These are phyloP conservation scores for Terana coerulea DNA, from an alignment of 768 basidiomycete species.

Conservation along the genomic window DNA sequence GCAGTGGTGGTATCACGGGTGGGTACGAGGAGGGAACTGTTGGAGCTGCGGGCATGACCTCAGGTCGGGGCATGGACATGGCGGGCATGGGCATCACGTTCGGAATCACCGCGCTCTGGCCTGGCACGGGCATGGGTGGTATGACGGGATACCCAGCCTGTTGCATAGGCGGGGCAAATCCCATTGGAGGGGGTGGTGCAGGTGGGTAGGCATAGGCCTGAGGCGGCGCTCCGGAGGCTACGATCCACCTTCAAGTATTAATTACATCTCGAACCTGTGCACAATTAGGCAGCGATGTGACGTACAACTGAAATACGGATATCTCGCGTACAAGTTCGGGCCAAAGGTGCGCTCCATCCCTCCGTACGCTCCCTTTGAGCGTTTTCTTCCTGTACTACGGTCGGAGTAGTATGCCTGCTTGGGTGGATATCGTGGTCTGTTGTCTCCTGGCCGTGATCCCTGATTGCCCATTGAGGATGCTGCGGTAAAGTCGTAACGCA, in stretches of 20 bases:
- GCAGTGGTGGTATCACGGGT: not conserved
- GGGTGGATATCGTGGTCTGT: not conserved
- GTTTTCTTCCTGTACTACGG: not conserved
- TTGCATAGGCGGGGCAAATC: not conserved
- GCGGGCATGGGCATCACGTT: not conserved
- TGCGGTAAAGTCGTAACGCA: too few species aligned
- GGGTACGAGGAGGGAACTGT: not conserved
- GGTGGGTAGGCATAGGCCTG: not conserved
- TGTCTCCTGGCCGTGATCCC: not conserved
- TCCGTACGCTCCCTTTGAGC: not conserved
- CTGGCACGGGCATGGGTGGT: conserved; percentile 5
- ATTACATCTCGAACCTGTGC: not conserved
- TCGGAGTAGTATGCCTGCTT: conserved; percentile 7
- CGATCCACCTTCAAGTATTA: not conserved
- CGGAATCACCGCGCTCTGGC: not conserved
- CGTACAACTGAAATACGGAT: conserved; percentile 3
- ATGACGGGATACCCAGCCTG: conserved; percentile 1
- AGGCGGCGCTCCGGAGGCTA: not conserved
- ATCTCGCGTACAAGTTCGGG: not conserved
- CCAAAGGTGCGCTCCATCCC: not conserved
- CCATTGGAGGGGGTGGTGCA: not conserved
- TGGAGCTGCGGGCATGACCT: not conserved
- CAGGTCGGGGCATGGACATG: conserved; percentile 8
- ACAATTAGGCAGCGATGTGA: not conserved
- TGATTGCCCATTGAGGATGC: conserved; percentile 7